Conservation (phyloP, 345 rosid species). For the Linum lewisii region DNA sequence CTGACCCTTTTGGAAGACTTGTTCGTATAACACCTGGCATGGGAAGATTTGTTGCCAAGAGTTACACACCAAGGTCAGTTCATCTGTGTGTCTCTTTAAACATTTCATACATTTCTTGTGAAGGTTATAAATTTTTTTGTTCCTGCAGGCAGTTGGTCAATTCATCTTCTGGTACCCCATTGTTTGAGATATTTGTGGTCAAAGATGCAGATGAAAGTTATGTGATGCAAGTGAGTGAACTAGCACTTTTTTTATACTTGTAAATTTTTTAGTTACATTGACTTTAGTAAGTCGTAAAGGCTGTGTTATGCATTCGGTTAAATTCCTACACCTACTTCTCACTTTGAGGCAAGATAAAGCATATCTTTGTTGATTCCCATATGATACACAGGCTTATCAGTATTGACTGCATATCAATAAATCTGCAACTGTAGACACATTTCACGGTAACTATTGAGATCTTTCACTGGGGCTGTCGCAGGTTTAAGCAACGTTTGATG, state of each 20-base stretch:
- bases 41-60: conserved; percentile 84
- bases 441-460: too few species aligned
- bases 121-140: conserved; percentile 15
- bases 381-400: too few species aligned
- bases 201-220: conserved; percentile 56
- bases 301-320: not conserved
- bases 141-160: conserved; percentile 73
- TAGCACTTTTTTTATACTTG: conserved; percentile 12
- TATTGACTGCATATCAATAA: too few species aligned
- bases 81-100: conserved; percentile 9
- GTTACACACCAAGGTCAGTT: conserved; percentile 76
- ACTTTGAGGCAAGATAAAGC: not conserved
- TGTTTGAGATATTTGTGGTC: conserved; percentile 90
- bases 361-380: not conserved
- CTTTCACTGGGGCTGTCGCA: too few species aligned
- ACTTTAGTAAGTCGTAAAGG: not conserved
- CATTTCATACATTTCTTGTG: conserved; percentile 6
- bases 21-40: conserved; percentile 71
- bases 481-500: too few species aligned
- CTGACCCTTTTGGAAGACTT: conserved; percentile 82
- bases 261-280: not conserved
- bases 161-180: conserved; percentile 78
- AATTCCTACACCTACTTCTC: not conserved
- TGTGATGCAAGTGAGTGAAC: conserved; percentile 59
- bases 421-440: too few species aligned